These are phyloP conservation scores for Penicillium sp. DNA, from an alignment of 2,329 filamentous ascomycete genomes.

Conservation along the genomic window DNA sequence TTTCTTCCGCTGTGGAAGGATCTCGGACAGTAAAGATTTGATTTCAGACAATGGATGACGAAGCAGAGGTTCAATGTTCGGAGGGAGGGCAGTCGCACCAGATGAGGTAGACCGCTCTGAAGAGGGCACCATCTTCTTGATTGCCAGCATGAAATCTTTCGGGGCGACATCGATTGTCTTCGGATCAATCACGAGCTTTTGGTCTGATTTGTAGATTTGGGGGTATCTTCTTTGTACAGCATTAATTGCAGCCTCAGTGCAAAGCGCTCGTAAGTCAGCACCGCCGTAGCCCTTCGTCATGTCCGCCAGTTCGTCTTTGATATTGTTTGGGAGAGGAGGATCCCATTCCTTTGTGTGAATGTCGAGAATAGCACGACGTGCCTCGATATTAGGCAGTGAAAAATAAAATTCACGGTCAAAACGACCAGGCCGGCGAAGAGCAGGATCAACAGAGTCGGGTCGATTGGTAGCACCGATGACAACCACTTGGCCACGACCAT, in stretches of 20 bases:
- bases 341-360: constrained; percentile 97
- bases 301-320: constrained; percentile 78
- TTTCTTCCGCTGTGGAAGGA: constrained; percentile 81
- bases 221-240: constrained; percentile 93
- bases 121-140: constrained; percentile 94
- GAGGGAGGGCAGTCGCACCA: constrained; percentile 75
- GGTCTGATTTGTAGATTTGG: constrained; percentile 87
- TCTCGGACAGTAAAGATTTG: constrained; percentile 64
- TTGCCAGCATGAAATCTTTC: constrained; percentile 94
- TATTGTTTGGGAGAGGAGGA: constrained; percentile 65
- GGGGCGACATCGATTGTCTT: constrained; percentile 80
- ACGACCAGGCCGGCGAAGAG: constrained; percentile 86
- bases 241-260: constrained; percentile 93
- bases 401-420: constrained; percentile 99
- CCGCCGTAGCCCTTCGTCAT: constrained; percentile 95
- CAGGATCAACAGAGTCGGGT: constrained; percentile 93
- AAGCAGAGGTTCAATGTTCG: constrained; percentile 76
- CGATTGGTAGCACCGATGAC: constrained; percentile 98
- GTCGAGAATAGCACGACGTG: constrained; percentile 80
- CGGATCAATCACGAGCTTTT: constrained; percentile 86
- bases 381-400: constrained; percentile 77
- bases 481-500: constrained; percentile 95
- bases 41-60: constrained; percentile 69
- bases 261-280: constrained; percentile 88
- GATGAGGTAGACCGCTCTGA: constrained; percentile 87